A percentile compares a stretch with the other conserved stretches of the same genome.
These are phyloP conservation scores for Trypanosomatidae sp. DNA, from an alignment of 208 protist species.

Conservation along the genomic window DNA sequence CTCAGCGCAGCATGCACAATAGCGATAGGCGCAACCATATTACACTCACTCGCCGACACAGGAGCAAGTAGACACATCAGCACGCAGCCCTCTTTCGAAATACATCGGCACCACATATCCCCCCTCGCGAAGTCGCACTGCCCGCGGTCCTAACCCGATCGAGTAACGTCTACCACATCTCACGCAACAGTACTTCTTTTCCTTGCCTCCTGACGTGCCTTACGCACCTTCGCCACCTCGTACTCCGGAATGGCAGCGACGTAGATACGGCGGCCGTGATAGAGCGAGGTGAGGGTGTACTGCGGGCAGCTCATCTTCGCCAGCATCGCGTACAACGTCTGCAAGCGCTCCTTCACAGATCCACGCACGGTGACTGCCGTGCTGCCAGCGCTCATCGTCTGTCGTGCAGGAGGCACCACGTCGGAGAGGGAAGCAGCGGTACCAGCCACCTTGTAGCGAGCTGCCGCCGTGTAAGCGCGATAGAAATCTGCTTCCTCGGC, in stretches of 20 bases:
- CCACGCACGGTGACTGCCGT: conserved; percentile 13
- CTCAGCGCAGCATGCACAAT: neutral
- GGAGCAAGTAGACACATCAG: neutral
- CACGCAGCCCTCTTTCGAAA: neutral
- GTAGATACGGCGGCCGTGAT: conserved; percentile 60
- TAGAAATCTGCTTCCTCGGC: conserved; percentile 78
- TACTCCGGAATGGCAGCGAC: conserved; percentile 81
- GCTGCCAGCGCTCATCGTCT: neutral
- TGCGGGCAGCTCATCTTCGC: conserved; percentile 78
- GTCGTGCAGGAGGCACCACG: conserved; percentile 1
- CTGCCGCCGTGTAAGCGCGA: conserved; percentile 58
- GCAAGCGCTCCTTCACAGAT: conserved; percentile 39
- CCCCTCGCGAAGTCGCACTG: neutral
- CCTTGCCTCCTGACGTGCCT: conserved; percentile 4
- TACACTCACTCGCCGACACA: neutral
- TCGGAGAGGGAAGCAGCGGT: conserved; percentile 7
- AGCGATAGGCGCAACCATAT: neutral
- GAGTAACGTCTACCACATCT: neutral
- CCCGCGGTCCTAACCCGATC: neutral
- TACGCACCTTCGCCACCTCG: conserved; percentile 61
- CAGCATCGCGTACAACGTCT: conserved; percentile 60
- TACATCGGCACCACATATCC: neutral
- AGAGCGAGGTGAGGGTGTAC: conserved; percentile 81
- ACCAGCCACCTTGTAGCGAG: conserved; percentile 19
- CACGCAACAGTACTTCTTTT: neutral